These are phyloP conservation scores for Emmonsia crescens DNA, from an alignment of 2,329 filamentous ascomycete genomes.

Conservation along the genomic window DNA sequence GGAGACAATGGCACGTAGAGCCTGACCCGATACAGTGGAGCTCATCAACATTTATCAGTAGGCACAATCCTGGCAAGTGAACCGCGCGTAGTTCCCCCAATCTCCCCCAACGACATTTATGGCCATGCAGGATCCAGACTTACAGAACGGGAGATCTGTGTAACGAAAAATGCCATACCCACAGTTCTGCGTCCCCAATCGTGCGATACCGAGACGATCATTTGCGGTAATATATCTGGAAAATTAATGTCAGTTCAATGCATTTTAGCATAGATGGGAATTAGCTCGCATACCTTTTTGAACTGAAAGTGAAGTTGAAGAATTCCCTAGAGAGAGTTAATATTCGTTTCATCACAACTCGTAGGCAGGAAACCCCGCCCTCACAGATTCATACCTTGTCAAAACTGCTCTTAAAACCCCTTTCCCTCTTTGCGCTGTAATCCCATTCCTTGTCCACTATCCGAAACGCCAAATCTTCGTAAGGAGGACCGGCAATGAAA, in stretches of 20 bases:
- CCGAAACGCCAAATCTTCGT: conserved; percentile 92
- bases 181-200: background rate
- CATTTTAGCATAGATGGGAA: conserved; percentile 8
- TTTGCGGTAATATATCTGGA: conserved; percentile 40
- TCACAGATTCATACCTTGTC: conserved; percentile 60
- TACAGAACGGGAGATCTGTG: background rate
- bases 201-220: conserved; percentile 19
- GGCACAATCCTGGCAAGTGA: background rate
- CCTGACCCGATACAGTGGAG: background rate
- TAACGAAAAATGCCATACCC: background rate
- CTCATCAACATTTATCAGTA: background rate
- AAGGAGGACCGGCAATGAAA: conserved; percentile 89
- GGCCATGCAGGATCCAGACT: background rate
- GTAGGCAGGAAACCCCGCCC: background rate
- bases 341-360: background rate
- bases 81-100: background rate
- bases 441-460: conserved; percentile 99
- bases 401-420: conserved; percentile 92
- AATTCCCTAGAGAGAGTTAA: conserved; percentile 55
- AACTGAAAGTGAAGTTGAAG: conserved; percentile 96
- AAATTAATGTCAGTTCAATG: conserved; percentile 39
- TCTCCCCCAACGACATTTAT: background rate
- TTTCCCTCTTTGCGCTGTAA: conserved; percentile 87
- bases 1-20: background rate
- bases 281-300: conserved; percentile 64